These are phyloP conservation scores for Vigna nakashimae DNA, from an alignment of 306 rosid species.

Conservation along the genomic window DNA sequence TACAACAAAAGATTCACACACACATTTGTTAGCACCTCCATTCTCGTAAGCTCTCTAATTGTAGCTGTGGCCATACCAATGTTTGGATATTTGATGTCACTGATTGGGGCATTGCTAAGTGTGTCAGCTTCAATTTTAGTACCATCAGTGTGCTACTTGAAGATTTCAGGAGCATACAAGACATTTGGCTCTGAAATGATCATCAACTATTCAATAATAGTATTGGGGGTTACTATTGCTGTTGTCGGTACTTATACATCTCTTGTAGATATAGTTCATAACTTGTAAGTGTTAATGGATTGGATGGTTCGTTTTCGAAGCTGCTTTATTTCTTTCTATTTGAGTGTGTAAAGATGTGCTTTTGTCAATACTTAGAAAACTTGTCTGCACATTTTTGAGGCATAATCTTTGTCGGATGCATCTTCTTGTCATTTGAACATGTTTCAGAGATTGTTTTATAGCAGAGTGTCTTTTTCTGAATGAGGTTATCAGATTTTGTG, in stretches of 20 bases:
- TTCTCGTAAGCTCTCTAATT: conserved; percentile 57
- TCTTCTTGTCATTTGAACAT: not conserved
- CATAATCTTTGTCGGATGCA: not conserved
- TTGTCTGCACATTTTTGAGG: not conserved
- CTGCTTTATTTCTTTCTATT: conserved; percentile 4
- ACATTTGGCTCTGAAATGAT: conserved; percentile 54
- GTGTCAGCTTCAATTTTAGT: conserved; percentile 64
- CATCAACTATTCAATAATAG: conserved; percentile 44
- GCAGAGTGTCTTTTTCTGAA: not conserved
- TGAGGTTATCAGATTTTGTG: no score
- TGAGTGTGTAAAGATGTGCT: not conserved
- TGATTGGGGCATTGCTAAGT: conserved; percentile 74
- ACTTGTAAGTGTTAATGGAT: conserved; percentile 32
- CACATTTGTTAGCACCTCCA: conserved; percentile 47
- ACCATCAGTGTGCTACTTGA: conserved; percentile 78
- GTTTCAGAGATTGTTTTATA: not conserved
- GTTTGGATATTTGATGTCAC: conserved; percentile 65
- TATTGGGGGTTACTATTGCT: conserved; percentile 60
- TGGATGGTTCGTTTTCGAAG: not conserved
- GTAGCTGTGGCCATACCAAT: conserved; percentile 63
- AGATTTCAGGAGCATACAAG: conserved; percentile 65
- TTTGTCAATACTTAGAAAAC: not conserved
- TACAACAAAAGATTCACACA: conserved; percentile 50
- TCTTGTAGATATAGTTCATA: conserved; percentile 52
- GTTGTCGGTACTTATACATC: conserved; percentile 66